Percentiles rank a stretch among this genome's conserved stretches.
These are phyloP conservation scores for Thalia dealbata DNA, from an alignment of 176 grass and related monocot genomes.

Conservation along the genomic window DNA sequence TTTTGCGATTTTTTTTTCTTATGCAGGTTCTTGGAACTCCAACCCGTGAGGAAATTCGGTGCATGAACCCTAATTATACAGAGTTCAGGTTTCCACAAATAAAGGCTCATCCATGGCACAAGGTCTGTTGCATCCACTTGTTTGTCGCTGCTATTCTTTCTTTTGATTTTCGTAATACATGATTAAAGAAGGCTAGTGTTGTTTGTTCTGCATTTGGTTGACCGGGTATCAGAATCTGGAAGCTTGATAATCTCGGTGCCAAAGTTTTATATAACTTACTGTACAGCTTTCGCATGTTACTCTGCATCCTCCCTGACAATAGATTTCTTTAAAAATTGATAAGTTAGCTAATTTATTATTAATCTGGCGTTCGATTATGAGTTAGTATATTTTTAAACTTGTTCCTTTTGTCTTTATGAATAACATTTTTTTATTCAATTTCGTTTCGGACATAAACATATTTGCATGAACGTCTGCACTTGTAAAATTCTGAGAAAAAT, in stretches of 20 bases:
- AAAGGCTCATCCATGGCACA: conserved; percentile 70
- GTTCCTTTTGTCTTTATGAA: no score
- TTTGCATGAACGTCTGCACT: neutral
- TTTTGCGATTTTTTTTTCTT: conserved; percentile 5
- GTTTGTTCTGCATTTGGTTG: no score
- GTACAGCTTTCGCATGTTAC: no score
- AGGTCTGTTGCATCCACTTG: conserved; percentile 25
- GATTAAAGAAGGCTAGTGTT: no score
- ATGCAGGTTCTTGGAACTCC: conserved; percentile 62
- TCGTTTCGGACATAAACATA: neutral
- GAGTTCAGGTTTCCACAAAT: conserved; percentile 67
- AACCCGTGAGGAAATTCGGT: conserved; percentile 65
- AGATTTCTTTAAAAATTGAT: neutral
- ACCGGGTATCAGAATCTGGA: no score
- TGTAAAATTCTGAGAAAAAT: neutral
- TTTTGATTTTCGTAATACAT: no score
- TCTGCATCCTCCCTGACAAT: no score
- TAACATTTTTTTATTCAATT: no score
- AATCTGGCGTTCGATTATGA: neutral
- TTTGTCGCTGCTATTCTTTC: no score
- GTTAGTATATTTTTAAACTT: no score
- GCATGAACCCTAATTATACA: conserved; percentile 72
- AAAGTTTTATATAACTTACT: no score
- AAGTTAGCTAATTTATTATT: neutral
- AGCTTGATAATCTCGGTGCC: no score